Evolutionary conservation across 805 yeast species (phyloP).

Genomic region (Saccharomycopsis sp.): DNA sequence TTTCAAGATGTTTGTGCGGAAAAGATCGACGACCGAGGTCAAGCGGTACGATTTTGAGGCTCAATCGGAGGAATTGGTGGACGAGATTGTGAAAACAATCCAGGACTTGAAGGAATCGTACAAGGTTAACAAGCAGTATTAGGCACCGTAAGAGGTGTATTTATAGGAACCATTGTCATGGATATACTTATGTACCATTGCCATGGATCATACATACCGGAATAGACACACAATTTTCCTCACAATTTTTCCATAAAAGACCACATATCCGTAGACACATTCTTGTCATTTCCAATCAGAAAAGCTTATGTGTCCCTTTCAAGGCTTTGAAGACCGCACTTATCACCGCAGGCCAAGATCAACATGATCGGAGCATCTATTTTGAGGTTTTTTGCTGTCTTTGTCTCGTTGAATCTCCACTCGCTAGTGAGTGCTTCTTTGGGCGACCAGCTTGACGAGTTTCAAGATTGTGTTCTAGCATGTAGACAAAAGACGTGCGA

Average conservation of each 20-base stretch:
- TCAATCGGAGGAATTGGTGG: conserved; percentile 47
- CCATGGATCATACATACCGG: no score
- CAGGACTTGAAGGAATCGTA: conserved; percentile 51
- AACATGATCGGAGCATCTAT: background rate
- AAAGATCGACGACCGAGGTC: conserved; percentile 45
- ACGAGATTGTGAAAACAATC: conserved; percentile 71
- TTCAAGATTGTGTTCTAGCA: conserved; percentile 46
- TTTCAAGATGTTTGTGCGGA: conserved; percentile 74
- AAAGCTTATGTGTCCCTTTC: background rate
- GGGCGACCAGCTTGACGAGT: conserved; percentile 56
- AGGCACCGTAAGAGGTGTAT: background rate
- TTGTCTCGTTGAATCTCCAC: background rate
- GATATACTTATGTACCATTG: no score
- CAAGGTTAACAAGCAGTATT: conserved; percentile 31
- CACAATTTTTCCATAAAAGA: no score
- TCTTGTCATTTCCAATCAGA: background rate
- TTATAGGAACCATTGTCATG: no score
- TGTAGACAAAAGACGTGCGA: conserved; percentile 33
- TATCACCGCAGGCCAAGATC: background rate
- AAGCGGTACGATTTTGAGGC: conserved; percentile 90
- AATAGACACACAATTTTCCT: no score
- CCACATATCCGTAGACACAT: background rate
- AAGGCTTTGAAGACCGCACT: background rate
- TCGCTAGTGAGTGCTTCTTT: conserved; percentile 37
- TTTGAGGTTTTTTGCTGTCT: background rate